Base-by-base conservation (phyloP, 441 rosid genomes). In the Croton setiger region DNA sequence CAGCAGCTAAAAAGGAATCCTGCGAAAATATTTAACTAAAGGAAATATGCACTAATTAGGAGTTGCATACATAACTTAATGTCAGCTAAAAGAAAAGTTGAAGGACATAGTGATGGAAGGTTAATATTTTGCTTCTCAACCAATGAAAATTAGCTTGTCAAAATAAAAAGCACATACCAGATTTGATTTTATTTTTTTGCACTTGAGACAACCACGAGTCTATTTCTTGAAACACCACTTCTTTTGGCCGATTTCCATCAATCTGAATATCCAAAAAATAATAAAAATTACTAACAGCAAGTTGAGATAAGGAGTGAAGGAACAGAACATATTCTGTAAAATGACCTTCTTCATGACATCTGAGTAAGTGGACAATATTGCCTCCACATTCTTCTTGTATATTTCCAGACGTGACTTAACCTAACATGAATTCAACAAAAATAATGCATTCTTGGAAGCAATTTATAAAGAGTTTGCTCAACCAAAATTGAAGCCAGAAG, bases 331-430 rank as follows among this genome's bases (percentile, higher is more conserved):
- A 54, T 31, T 59, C 39, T 43, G 39, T 70, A 39, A 48, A 14
- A 45, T 72, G 63, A 87, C 99, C 96, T 80, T 86, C 52, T 80
- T 76, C 76, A 81, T 84, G 66, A 90, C 80, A 74, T 84, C 79
- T 4, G 84, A 74, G 79, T 88, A 87, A 35, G 88, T 83, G 4
- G 91, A 84, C 53, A 75, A 69, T 72, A 88, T 82, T 20, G 96
- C 84, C 76, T 87, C 84, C 12, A 84, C 92, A 72, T 94, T 88
- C 78, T 85, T 77, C 77, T 88, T 90, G 86, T 89, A 91, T 83
- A 87, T 86, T 75, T 91, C 83, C 70, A 94, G 70, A 5, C 96
- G 90, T 44, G 92, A 78, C 78, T 86, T 94, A n/a, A 83, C 97
- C 98, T 89, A 41, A 74, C 31, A 60, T 45, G 73, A 69, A 49